A percentile compares a stretch with the other conserved stretches of the same genome.
Evolutionary conservation across 768 basidiomycete genomes (phyloP).

Genomic region (Macrocybe gigantea): DNA sequence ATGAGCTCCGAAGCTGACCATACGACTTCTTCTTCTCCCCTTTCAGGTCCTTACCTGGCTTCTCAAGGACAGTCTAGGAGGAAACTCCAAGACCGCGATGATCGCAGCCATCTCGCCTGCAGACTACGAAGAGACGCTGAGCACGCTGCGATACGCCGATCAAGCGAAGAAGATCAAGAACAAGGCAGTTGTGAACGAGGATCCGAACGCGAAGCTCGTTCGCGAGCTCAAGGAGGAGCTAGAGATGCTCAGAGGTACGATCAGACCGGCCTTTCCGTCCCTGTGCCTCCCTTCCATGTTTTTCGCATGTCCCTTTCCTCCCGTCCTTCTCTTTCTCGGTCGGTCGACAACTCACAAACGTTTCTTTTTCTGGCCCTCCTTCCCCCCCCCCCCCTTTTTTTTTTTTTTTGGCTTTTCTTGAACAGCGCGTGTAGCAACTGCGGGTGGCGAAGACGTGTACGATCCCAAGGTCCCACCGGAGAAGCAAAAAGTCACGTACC

Average conservation of each 20-base stretch:
- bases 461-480: conserved; percentile 89
- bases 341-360: conserved; percentile 5
- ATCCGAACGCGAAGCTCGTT: conserved; percentile 98
- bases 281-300: neutral
- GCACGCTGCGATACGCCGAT: conserved; percentile 96
- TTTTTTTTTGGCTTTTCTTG: neutral
- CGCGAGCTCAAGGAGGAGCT: conserved; percentile 98
- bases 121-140: conserved; percentile 96
- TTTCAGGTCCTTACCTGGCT: conserved; percentile 92
- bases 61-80: conserved; percentile 94
- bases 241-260: conserved; percentile 78
- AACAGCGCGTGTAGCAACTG: conserved; percentile 68
- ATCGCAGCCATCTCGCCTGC: conserved; percentile 99
- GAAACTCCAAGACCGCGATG: conserved; percentile 98
- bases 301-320: neutral
- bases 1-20: neutral
- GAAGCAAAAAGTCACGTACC: conserved; percentile 92
- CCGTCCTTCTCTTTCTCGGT: neutral
- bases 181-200: conserved; percentile 98
- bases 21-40: conserved; percentile 1
- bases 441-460: conserved; percentile 66
- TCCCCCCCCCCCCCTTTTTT: too few species aligned
- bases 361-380: conserved; percentile 1
- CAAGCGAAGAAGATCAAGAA: conserved; percentile 99
- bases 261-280: conserved; percentile 17